These are phyloP conservation scores for Linum usitatissimum DNA, from an alignment of 345 rosid genomes.

Conservation along the genomic window DNA sequence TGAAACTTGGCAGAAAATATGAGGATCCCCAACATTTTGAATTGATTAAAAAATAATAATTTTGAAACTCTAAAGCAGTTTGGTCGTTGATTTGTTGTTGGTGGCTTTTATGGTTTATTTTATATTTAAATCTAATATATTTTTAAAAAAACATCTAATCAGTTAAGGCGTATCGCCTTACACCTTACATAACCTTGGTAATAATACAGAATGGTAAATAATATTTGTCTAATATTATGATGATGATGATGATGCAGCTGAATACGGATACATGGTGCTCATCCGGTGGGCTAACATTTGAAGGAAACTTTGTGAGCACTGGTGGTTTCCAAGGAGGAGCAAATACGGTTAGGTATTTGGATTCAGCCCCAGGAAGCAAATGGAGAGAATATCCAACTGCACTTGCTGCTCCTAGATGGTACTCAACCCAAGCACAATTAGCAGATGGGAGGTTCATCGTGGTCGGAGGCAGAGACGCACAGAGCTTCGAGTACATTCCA, in stretches of 20 bases:
- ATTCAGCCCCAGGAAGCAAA: not conserved
- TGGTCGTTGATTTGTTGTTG: not conserved
- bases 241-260: not conserved
- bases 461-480: not conserved
- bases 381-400: not conserved
- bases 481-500: constrained; percentile 6
- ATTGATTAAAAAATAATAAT: no score
- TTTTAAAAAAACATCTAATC: no score
- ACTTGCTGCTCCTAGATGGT: not conserved
- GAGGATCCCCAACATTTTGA: not conserved
- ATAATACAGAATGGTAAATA: no score
- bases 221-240: no score
- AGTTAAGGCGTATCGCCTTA: no score
- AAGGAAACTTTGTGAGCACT: not conserved
- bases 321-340: not conserved
- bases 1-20: no score
- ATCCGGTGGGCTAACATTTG: not conserved
- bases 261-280: not conserved
- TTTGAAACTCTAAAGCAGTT: not conserved
- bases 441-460: not conserved
- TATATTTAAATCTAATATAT: no score
- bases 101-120: no score
- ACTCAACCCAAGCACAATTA: not conserved
- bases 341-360: not conserved
- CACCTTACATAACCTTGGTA: no score